Conservation (phyloP, 306 rosid species). For the Vigna nakashimae region DNA sequence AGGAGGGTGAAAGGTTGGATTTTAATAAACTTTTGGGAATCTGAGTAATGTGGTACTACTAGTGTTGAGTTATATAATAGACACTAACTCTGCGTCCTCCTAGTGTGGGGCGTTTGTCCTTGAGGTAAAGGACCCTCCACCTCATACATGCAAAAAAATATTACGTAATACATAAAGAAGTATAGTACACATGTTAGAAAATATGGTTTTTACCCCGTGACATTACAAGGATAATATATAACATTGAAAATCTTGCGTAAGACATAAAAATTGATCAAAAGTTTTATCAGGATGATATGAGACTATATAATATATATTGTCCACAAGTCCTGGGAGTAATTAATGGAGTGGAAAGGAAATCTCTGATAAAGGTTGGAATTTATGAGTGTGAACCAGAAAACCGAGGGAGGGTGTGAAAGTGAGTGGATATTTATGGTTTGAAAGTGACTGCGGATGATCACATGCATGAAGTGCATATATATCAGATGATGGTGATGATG, state of each 20-base stretch:
- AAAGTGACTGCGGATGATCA: constrained; percentile 21
- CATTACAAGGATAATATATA: too few relatives aligned
- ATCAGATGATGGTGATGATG: not conserved
- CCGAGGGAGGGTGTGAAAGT: constrained; percentile 19
- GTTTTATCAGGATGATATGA: too few relatives aligned
- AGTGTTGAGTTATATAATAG: constrained; percentile 28
- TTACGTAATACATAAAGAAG: not conserved
- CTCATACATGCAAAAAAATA: constrained; percentile 13
- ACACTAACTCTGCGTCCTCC: constrained; percentile 37
- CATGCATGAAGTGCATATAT: constrained; percentile 28
- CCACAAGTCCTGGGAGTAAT: not conserved
- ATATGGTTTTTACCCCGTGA: too few relatives aligned
- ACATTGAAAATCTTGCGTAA: too few relatives aligned
- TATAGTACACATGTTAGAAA: too few relatives aligned
- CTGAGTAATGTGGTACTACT: constrained; percentile 35
- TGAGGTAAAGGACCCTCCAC: constrained; percentile 23
- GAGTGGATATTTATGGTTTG: constrained; percentile 21
- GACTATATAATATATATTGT: too few relatives aligned
- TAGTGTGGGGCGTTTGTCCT: constrained; percentile 41
- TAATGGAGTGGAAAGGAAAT: constrained; percentile 5
- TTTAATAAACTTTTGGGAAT: constrained; percentile 41
- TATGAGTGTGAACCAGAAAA: constrained; percentile 12
- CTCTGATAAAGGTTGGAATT: not conserved
- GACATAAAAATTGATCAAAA: too few relatives aligned
- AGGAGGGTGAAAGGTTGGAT: constrained; percentile 34